Evolutionary conservation across 345 rosid genomes (phyloP), one percentile per base, ranked within the genome.

Genomic region (Eucalyptus regnans): DNA sequence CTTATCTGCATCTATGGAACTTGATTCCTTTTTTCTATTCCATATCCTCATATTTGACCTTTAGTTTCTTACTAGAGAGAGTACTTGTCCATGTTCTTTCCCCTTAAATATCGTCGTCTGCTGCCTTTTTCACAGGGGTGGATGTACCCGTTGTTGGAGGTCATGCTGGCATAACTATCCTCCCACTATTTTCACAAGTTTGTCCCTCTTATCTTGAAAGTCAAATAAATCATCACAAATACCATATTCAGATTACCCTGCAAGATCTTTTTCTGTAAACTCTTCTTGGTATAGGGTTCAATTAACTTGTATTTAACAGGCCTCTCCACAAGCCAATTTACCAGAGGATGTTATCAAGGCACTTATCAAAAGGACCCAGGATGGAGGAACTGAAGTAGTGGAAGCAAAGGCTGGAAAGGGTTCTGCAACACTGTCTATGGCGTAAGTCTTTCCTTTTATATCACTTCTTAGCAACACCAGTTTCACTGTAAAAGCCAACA

Each of bases 401-500:
- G 96, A 97, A 90, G 99, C 97, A 22, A 97, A 96, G 95, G 98
- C 97, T 90, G 99, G 97, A 91, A 96, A 96, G 91, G 99, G 98
- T 90, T 97, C 98, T 56, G 97, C 99, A 27, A 97, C 97, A 46
- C 91, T 95, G 89, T 97, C 98, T 80, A 95, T 97, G 98, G 99
- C 98, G 98, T 97, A 94, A 93, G 98, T 93, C 20, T 88, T 88
- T 7, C 50, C 60, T 46, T 58, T 37, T 52, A 86, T 51, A 52
- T 51, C 12, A 50, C 43, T 50, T 86, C 17, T 41, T 52, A 8
- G 11, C 87, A 86, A 31, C 46, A 50, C 12, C 86, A 41, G 27
- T 86, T 87, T 49, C 68, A 64, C 81, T 17, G 83, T 41, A 37
- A 18, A 76, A 41, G 27, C 83, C 25, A 76, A 76, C 83, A 37